A percentile compares a stretch with the other conserved stretches of the same genome.
Conservation (phyloP, 352 stramenopile species). For the Pythium oligandrum region DNA sequence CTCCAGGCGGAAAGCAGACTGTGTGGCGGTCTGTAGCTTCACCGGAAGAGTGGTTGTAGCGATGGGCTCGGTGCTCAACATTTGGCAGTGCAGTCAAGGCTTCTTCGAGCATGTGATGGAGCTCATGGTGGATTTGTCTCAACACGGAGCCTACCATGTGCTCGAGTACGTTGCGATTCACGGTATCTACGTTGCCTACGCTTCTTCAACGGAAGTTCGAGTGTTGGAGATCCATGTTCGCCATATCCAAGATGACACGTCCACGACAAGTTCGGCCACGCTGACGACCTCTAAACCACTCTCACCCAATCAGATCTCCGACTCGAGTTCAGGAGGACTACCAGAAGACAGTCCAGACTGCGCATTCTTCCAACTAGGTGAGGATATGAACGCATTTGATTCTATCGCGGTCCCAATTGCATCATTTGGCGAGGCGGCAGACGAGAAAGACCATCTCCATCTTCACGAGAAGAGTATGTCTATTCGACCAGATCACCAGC, state of each 20-base stretch:
- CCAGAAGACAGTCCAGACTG: slow-evolving; percentile 44
- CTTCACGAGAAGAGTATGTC: slow-evolving; percentile 48
- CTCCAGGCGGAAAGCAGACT: slow-evolving; percentile 51
- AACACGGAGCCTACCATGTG: slow-evolving; percentile 63
- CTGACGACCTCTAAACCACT: neutral
- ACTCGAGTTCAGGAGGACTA: neutral
- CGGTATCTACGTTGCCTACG: slow-evolving; percentile 68
- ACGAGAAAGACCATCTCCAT: slow-evolving; percentile 31
- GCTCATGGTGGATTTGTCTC: slow-evolving; percentile 73
- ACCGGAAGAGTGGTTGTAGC: slow-evolving; percentile 72
- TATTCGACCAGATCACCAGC: slow-evolving; percentile 51
- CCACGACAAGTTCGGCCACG: slow-evolving; percentile 1
- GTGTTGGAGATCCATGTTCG: slow-evolving; percentile 80
- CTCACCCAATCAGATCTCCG: neutral
- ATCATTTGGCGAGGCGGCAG: slow-evolving; percentile 44
- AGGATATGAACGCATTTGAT: slow-evolving; percentile 44
- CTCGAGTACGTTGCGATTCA: slow-evolving; percentile 81
- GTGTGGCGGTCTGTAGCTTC: slow-evolving; percentile 79
- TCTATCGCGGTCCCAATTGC: slow-evolving; percentile 52
- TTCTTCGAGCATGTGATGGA: slow-evolving; percentile 90
- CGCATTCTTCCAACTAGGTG: slow-evolving; percentile 27
- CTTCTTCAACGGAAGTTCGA: slow-evolving; percentile 69
- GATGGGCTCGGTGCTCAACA: slow-evolving; percentile 73
- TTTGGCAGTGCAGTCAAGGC: slow-evolving; percentile 80
- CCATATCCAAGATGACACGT: slow-evolving; percentile 28